A percentile compares a stretch with the other conserved stretches of the same genome.
Evolutionary conservation across 31 red algal species (phyloP).

Genomic region (Endocladia muricata): DNA sequence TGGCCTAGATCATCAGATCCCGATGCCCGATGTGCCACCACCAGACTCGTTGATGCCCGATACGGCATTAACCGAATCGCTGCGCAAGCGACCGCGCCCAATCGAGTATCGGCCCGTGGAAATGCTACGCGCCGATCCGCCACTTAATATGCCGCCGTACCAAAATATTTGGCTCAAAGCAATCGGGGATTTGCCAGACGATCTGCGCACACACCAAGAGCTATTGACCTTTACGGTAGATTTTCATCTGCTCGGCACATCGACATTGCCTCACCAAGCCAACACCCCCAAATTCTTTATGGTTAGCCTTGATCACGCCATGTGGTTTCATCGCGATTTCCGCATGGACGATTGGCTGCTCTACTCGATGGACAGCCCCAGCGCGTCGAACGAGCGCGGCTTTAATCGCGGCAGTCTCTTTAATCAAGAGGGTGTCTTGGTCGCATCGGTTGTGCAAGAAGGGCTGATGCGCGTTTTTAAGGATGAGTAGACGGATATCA

Average conservation of each 20-base stretch:
- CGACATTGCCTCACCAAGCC: background rate
- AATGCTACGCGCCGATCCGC: background rate
- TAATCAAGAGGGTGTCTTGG: background rate
- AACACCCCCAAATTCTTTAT: background rate
- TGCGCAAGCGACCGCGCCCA: background rate
- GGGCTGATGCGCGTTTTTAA: background rate
- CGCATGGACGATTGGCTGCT: background rate
- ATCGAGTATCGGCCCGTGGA: background rate
- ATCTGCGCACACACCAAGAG: background rate
- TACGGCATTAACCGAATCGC: background rate
- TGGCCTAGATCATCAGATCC: background rate
- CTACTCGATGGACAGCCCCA: background rate
- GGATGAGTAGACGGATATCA: too few species aligned
- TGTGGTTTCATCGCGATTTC: conserved; percentile 5
- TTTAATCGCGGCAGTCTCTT: background rate
- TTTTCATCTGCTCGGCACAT: background rate
- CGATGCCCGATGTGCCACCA: background rate
- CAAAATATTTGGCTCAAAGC: background rate
- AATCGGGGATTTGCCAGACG: background rate
- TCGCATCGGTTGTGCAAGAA: background rate
- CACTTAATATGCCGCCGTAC: background rate
- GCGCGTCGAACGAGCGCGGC: background rate
- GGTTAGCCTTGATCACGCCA: conserved; percentile 1
- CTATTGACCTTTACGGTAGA: background rate
- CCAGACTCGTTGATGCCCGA: background rate